phyloP scores from a whole-genome alignment of 306 rosid species.

The Amphicarpaea edgeworthii region DNA sequence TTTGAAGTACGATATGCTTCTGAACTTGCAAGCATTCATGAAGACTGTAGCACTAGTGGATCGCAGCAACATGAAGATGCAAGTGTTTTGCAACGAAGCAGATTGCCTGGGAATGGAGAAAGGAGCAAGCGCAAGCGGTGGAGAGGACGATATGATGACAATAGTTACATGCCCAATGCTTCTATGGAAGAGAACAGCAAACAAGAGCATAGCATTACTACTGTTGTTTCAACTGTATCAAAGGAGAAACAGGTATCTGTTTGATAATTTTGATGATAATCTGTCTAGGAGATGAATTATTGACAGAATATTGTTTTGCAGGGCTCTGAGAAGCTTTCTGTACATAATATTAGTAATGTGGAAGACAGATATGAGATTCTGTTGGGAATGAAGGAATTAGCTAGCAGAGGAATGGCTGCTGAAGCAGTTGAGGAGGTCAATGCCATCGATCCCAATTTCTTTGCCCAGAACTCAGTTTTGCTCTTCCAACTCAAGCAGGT shows the following conservation, averaged over 20 bases:
- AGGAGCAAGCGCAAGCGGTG: constrained; percentile 94
- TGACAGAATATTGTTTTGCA: constrained; percentile 52
- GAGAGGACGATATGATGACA: constrained; percentile 89
- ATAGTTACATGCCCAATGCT: constrained; percentile 50
- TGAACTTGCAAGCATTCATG: constrained; percentile 68
- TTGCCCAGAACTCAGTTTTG: constrained; percentile 74
- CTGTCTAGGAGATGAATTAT: constrained; percentile 32
- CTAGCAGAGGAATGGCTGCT: constrained; percentile 90
- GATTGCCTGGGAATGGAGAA: constrained; percentile 69
- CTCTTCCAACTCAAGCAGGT: constrained; percentile 98
- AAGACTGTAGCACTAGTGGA: constrained; percentile 98
- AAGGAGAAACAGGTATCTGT: constrained; percentile 77
- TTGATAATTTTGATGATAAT: constrained; percentile 28
- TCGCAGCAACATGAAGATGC: constrained; percentile 67
- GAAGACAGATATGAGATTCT: constrained; percentile 84
- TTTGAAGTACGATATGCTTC: constrained; percentile 73
- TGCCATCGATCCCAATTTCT: constrained; percentile 77
- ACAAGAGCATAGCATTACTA: constrained; percentile 63
- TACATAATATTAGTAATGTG: constrained; percentile 53
- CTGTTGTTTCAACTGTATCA: constrained; percentile 51
- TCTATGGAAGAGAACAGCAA: constrained; percentile 61
- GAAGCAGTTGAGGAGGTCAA: constrained; percentile 90
- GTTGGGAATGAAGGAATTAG: constrained; percentile 88
- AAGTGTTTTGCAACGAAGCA: constrained; percentile 64
- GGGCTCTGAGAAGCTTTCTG: constrained; percentile 68